Evolutionary conservation across 768 basidiomycete species (phyloP), one percentile per base, ranked within the genome.

Genomic region (Pleurotus cornucopiae): DNA sequence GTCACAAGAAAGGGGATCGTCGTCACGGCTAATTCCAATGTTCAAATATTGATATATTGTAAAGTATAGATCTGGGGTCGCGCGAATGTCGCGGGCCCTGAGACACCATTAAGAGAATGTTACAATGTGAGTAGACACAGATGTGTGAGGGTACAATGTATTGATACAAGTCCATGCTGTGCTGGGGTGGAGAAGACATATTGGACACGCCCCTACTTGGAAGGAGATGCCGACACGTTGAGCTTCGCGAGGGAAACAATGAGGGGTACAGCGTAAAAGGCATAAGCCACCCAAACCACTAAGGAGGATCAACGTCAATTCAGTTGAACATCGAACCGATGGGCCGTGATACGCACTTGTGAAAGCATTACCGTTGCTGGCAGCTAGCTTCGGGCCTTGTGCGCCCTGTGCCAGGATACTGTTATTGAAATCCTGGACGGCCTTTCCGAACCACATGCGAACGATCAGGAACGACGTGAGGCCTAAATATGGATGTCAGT

Each of bases 211-310:
- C 30, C 30, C 73, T 61, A 77, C 73, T 71, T 76, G 52, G 66
- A 69, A 62, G 23, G 51, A 12, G 70, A 64, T 3, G 78, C 71
- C 37, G 75, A 76, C 58, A 89, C 76, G 46, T 91, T 84, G 37
- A 89, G 64, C 66, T 88, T 89, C 9, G 86, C 75, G 46, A 91
- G 68, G 6, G 87, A 82, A 58, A 82, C 79, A 16, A 89, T 78
- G 43, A 91, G 73, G 4, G 89, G 87, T 18, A 89, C 79, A 2
- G 78, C 81, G 58, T 80, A 85, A 65, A 92, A 91, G 4, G 85
- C 82, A 60, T 88, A 89, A 13, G 81, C 88, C 16, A 90, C 82
- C 82, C 86, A 91, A 43, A 85, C 76, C 88, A 92, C 89, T 92
- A 11, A 44, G 13, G 40, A 23, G 14, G 20, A 46, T 51, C 34